phyloP scores from a whole-genome alignment of 1,139 yeast genomes.

The Kurtzmaniella natalensis region DNA sequence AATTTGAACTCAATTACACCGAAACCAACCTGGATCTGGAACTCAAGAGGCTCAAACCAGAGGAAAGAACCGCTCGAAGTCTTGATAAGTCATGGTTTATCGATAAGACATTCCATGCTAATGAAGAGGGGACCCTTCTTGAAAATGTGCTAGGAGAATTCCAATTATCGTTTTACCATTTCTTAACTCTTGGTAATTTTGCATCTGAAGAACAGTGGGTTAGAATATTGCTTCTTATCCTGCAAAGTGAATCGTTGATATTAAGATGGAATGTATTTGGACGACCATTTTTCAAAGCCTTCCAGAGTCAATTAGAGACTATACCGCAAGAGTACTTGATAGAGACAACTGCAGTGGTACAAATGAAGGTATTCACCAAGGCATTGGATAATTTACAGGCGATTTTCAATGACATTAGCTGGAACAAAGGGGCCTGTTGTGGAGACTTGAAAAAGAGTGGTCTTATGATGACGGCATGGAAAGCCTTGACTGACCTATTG shows the following conservation, averaged over 20 bases:
- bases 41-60: too few species aligned
- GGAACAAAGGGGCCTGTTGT: slow-evolving; percentile 15
- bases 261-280: slow-evolving; percentile 11
- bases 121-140: slow-evolving; percentile 9
- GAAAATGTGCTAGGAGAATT: slow-evolving; percentile 21
- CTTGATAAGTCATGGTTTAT: slow-evolving; percentile 29
- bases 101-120: slow-evolving; percentile 17
- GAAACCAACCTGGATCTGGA: too few species aligned
- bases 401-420: slow-evolving; percentile 11
- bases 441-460: slow-evolving; percentile 20
- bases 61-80: slow-evolving; percentile 16
- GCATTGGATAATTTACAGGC: slow-evolving; percentile 20
- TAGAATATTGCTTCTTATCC: slow-evolving; percentile 18
- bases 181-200: slow-evolving; percentile 24
- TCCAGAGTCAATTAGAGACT: slow-evolving; percentile 16
- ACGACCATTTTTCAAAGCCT: slow-evolving; percentile 12
- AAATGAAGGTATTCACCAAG: slow-evolving; percentile 12
- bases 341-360: slow-evolving; percentile 15
- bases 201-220: slow-evolving; percentile 31
- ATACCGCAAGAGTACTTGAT: slow-evolving; percentile 24
- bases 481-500: slow-evolving; percentile 8
- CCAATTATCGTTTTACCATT: slow-evolving; percentile 21
- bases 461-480: slow-evolving; percentile 18
- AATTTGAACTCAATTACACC: slow-evolving; percentile 20
- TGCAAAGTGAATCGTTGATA: slow-evolving; percentile 18